Conservation (phyloP, 352 stramenopile genomes). For the Globisporangium uncinulatum region DNA sequence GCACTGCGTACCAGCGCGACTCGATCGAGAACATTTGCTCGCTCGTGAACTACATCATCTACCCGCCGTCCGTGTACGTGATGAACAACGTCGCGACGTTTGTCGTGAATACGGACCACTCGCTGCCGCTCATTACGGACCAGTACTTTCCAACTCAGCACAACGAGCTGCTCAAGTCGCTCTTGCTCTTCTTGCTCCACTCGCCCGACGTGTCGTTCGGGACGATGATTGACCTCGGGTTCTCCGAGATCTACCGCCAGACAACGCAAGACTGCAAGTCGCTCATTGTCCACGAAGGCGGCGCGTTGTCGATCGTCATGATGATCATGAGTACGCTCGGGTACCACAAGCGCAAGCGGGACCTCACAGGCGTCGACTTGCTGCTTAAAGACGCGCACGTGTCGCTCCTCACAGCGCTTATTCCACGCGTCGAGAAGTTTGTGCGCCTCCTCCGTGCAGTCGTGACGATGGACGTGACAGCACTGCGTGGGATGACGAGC, state of each 20-base stretch:
- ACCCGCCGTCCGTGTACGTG: slow-evolving; percentile 80
- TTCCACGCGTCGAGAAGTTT: slow-evolving; percentile 74
- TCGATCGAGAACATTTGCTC: slow-evolving; percentile 86
- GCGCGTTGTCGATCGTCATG: slow-evolving; percentile 82
- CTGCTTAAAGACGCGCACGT: slow-evolving; percentile 45
- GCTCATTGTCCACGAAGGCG: slow-evolving; percentile 70
- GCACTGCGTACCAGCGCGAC: slow-evolving; percentile 78
- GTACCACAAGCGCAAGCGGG: slow-evolving; percentile 81
- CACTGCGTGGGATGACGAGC: slow-evolving; percentile 37
- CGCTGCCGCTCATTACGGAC: slow-evolving; percentile 78
- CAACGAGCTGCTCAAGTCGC: slow-evolving; percentile 78
- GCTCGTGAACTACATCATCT: slow-evolving; percentile 84
- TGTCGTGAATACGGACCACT: slow-evolving; percentile 79
- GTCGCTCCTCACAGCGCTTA: slow-evolving; percentile 40
- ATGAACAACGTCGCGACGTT: slow-evolving; percentile 82
- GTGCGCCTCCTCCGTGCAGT: slow-evolving; percentile 67
- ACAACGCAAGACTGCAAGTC: slow-evolving; percentile 44
- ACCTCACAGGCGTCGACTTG: slow-evolving; percentile 63
- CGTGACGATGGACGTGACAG: slow-evolving; percentile 43
- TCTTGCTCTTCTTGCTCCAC: slow-evolving; percentile 60
- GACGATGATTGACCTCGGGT: slow-evolving; percentile 73
- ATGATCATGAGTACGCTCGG: slow-evolving; percentile 81
- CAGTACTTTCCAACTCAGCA: slow-evolving; percentile 72
- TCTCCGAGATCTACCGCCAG: slow-evolving; percentile 71
- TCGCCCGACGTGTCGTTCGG: slow-evolving; percentile 66